Percentiles rank a stretch among this genome's conserved stretches.
These are phyloP conservation scores for Ustilago esculenta DNA, from an alignment of 1,284 basidiomycete genomes.

Conservation along the genomic window DNA sequence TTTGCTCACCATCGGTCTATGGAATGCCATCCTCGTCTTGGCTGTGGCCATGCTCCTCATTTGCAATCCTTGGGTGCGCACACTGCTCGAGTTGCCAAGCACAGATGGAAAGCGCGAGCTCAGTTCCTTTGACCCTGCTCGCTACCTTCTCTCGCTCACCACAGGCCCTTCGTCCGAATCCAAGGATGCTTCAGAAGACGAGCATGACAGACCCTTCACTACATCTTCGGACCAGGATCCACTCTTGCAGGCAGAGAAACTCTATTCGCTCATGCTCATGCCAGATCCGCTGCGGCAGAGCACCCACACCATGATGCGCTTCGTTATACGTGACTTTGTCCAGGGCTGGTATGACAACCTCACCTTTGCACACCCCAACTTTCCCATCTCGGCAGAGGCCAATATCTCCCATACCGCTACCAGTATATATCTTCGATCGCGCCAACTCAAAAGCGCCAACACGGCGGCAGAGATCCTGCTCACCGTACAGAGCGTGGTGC, in stretches of 20 bases:
- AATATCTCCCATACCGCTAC: slow-evolving; percentile 51
- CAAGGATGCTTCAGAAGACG: not conserved
- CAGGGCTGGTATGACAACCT: slow-evolving; percentile 57
- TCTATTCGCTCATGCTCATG: slow-evolving; percentile 32
- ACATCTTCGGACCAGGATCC: slow-evolving; percentile 1
- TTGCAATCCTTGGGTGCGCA: slow-evolving; percentile 60
- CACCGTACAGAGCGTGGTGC: slow-evolving; percentile 54
- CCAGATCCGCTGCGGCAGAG: slow-evolving; percentile 38
- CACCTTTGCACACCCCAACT: slow-evolving; percentile 54
- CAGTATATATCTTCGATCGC: slow-evolving; percentile 45
- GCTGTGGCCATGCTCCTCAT: slow-evolving; percentile 37
- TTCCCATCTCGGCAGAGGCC: slow-evolving; percentile 47
- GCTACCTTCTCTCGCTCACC: slow-evolving; percentile 31
- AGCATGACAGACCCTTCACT: not conserved
- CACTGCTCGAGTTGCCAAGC: slow-evolving; percentile 53
- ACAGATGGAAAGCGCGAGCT: slow-evolving; percentile 21
- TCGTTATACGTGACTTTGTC: slow-evolving; percentile 58
- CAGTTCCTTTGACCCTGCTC: slow-evolving; percentile 39
- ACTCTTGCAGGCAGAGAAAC: slow-evolving; percentile 16
- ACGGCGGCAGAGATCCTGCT: slow-evolving; percentile 53
- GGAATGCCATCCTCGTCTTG: slow-evolving; percentile 38
- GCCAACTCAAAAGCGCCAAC: slow-evolving; percentile 45
- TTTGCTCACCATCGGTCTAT: slow-evolving; percentile 35
- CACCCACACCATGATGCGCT: slow-evolving; percentile 40
- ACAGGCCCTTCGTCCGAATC: not conserved